A percentile compares a stretch with the other conserved stretches of the same genome.
Evolutionary conservation across 78 protist genomes (phyloP).

Genomic region (Diacronema lutheri): DNA sequence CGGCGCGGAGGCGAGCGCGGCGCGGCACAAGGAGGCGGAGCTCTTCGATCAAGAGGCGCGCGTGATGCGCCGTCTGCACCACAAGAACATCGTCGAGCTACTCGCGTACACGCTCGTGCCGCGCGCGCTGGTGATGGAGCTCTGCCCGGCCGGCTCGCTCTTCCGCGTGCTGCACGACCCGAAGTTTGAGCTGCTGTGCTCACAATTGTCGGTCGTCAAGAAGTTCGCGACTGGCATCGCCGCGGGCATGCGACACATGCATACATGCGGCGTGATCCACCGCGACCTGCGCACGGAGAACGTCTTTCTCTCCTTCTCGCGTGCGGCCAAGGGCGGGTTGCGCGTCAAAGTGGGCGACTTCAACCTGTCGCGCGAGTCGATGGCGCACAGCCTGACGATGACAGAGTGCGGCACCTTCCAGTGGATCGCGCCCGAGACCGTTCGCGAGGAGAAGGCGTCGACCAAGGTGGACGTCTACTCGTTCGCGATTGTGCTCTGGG

Average conservation of each 20-base stretch:
- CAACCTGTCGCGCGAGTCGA: not conserved
- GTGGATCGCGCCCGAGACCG: constrained; percentile 58
- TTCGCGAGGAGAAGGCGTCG: constrained; percentile 49
- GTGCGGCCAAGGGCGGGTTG: not conserved
- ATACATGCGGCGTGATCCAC: not conserved
- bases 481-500: constrained; percentile 59
- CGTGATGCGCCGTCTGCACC: not conserved
- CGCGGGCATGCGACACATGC: not conserved
- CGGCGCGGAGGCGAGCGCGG: no score
- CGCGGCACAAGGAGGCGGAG: no score
- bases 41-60: no score
- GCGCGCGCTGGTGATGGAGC: not conserved
- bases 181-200: not conserved
- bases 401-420: not conserved
- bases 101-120: not conserved
- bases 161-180: not conserved
- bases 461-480: constrained; percentile 55
- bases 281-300: not conserved
- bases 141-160: not conserved
- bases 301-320: not conserved
- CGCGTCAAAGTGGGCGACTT: not conserved
- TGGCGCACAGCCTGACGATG: not conserved
- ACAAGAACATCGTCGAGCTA: not conserved
- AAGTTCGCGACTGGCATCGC: not conserved
- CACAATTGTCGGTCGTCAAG: not conserved